Evolutionary conservation across 2,329 filamentous ascomycete species (phyloP).

Genomic region (Fusarium sp.): DNA sequence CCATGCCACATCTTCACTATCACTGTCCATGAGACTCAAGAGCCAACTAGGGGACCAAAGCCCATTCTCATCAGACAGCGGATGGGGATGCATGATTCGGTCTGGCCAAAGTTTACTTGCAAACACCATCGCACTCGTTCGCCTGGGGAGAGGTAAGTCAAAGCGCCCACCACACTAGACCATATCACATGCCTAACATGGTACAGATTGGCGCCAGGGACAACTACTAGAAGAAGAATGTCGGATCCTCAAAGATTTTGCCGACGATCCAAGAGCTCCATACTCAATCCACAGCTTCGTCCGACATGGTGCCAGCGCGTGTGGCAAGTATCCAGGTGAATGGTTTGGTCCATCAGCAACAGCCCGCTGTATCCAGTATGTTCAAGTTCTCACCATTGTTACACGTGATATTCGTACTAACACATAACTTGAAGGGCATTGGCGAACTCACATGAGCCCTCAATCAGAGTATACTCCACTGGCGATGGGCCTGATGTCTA

Average conservation of each 20-base stretch:
- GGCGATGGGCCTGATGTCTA: slow-evolving; percentile 93
- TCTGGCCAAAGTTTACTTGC: slow-evolving; percentile 94
- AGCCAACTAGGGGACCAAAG: slow-evolving; percentile 79
- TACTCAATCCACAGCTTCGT: slow-evolving; percentile 98
- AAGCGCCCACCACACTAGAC: neutral
- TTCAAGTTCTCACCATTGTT: slow-evolving; percentile 9
- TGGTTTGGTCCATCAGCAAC: slow-evolving; percentile 99
- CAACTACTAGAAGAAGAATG: slow-evolving; percentile 68
- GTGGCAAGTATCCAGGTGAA: slow-evolving; percentile 93
- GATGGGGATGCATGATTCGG: slow-evolving; percentile 99
- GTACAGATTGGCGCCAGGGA: slow-evolving; percentile 77
- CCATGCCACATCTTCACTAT: slow-evolving; percentile 75
- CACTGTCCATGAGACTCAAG: slow-evolving; percentile 84
- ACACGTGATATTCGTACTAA: neutral
- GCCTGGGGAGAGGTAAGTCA: slow-evolving; percentile 78
- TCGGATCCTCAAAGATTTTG: slow-evolving; percentile 80
- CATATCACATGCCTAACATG: slow-evolving; percentile 14
- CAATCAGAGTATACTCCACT: slow-evolving; percentile 85
- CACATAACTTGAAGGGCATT: slow-evolving; percentile 68
- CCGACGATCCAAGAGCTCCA: slow-evolving; percentile 84
- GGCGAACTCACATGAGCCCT: slow-evolving; percentile 70
- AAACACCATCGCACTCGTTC: slow-evolving; percentile 78
- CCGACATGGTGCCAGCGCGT: slow-evolving; percentile 82
- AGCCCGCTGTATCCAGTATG: slow-evolving; percentile 91
- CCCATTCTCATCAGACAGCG: slow-evolving; percentile 91